A percentile compares a stretch with the other conserved stretches of the same genome.
These are phyloP conservation scores for Lentinula lateritia DNA, from an alignment of 768 basidiomycete genomes.

Conservation along the genomic window DNA sequence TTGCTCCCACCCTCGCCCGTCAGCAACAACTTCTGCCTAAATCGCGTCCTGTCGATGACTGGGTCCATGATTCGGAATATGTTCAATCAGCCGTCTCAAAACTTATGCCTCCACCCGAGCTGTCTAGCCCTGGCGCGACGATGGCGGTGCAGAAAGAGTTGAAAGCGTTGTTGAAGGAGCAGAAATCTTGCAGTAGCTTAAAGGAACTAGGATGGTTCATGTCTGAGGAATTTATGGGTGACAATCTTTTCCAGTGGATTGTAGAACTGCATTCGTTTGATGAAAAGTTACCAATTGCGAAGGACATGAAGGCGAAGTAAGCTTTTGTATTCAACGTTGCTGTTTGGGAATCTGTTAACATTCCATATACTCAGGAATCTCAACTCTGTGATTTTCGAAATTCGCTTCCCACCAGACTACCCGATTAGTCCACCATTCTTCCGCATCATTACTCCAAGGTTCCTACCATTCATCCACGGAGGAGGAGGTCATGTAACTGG, in stretches of 20 bases:
- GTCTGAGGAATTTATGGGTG: slow-evolving; percentile 56
- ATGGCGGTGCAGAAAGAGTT: slow-evolving; percentile 60
- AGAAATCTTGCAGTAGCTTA: slow-evolving; percentile 38
- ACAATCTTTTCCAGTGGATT: slow-evolving; percentile 71
- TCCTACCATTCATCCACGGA: slow-evolving; percentile 64
- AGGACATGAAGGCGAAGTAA: slow-evolving; percentile 49
- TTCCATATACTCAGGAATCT: slow-evolving; percentile 33
- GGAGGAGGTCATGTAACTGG: slow-evolving; percentile 68
- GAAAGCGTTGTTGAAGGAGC: slow-evolving; percentile 54
- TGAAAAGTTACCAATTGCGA: slow-evolving; percentile 48
- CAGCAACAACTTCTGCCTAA: not conserved
- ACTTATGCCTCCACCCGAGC: slow-evolving; percentile 55
- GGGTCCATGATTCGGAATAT: slow-evolving; percentile 50
- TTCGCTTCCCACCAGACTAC: slow-evolving; percentile 61
- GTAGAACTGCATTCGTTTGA: slow-evolving; percentile 73
- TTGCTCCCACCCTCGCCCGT: not conserved
- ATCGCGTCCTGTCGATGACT: slow-evolving; percentile 34
- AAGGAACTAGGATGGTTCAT: slow-evolving; percentile 69
- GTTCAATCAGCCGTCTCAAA: slow-evolving; percentile 36
- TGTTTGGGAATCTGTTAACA: not conserved
- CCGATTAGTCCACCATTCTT: slow-evolving; percentile 74
- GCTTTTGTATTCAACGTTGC: slow-evolving; percentile 13
- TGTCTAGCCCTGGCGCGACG: slow-evolving; percentile 48
- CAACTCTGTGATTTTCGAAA: slow-evolving; percentile 67
- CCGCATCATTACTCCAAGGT: slow-evolving; percentile 67